phyloP scores from a whole-genome alignment of 441 rosid species.

The Rhodomyrtus psidioides region DNA sequence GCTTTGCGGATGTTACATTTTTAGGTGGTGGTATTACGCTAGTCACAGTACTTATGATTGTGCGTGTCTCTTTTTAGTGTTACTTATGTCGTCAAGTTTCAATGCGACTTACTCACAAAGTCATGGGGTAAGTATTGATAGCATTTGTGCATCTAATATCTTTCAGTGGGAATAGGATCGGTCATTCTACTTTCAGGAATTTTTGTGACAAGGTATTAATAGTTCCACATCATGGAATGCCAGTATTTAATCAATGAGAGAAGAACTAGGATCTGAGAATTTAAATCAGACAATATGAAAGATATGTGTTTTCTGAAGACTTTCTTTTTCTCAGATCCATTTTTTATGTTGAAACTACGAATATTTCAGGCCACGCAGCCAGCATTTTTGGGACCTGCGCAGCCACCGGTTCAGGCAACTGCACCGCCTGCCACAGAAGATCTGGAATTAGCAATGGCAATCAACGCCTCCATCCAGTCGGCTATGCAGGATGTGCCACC shows the following conservation, averaged over 20 bases:
- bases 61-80: neutral
- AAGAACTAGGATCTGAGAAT: neutral
- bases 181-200: neutral
- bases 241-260: neutral
- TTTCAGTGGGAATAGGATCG: neutral
- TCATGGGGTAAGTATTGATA: neutral
- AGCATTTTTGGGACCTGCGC: constrained; percentile 40
- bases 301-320: neutral
- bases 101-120: neutral
- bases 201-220: neutral
- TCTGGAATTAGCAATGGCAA: constrained; percentile 58
- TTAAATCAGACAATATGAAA: neutral
- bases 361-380: constrained; percentile 54
- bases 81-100: neutral
- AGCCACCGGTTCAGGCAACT: constrained; percentile 39
- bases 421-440: constrained; percentile 62
- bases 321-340: neutral
- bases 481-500: constrained; percentile 26
- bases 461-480: constrained; percentile 66
- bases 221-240: neutral
- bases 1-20: neutral
- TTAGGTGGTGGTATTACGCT: neutral
- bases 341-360: neutral
- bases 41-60: neutral
- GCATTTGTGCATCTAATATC: neutral